These are phyloP conservation scores for Mucor piriformis DNA, from an alignment of 371 early-diverging fungal species.

Conservation along the genomic window DNA sequence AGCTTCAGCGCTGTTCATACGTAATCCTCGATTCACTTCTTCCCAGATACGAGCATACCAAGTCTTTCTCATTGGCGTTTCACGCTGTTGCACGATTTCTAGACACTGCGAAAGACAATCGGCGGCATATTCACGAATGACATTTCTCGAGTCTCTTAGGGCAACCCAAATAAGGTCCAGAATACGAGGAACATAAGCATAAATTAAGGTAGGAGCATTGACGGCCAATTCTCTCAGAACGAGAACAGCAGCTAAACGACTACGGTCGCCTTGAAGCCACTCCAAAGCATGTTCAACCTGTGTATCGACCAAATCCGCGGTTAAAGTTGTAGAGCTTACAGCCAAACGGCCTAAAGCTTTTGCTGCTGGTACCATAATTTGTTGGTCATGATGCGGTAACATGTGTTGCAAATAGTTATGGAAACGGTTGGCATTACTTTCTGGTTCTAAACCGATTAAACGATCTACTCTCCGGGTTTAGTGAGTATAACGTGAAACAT, in stretches of 20 bases:
- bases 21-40: conserved; percentile 83
- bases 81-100: conserved; percentile 81
- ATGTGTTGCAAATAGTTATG: conserved; percentile 86
- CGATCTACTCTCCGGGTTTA: conserved; percentile 60
- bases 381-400: conserved; percentile 81
- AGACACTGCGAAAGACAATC: conserved; percentile 87
- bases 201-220: conserved; percentile 86
- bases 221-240: conserved; percentile 83
- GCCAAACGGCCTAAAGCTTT: conserved; percentile 84
- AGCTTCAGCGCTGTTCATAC: conserved; percentile 74
- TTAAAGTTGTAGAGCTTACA: conserved; percentile 75
- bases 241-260: conserved; percentile 87
- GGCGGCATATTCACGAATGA: conserved; percentile 87
- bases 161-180: conserved; percentile 89
- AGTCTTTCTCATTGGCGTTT: conserved; percentile 65
- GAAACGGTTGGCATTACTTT: conserved; percentile 87
- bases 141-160: conserved; percentile 80
- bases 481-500: background rate
- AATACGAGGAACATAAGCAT: conserved; percentile 83
- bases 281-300: conserved; percentile 90
- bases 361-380: conserved; percentile 83
- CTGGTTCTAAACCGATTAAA: conserved; percentile 84
- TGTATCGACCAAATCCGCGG: conserved; percentile 84
- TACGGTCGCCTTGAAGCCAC: conserved; percentile 86
- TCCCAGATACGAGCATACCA: conserved; percentile 86